A percentile compares a stretch with the other conserved stretches of the same genome.
These are phyloP conservation scores for Colletotrichum zoysiae DNA, from an alignment of 2,329 filamentous ascomycete species.

Conservation along the genomic window DNA sequence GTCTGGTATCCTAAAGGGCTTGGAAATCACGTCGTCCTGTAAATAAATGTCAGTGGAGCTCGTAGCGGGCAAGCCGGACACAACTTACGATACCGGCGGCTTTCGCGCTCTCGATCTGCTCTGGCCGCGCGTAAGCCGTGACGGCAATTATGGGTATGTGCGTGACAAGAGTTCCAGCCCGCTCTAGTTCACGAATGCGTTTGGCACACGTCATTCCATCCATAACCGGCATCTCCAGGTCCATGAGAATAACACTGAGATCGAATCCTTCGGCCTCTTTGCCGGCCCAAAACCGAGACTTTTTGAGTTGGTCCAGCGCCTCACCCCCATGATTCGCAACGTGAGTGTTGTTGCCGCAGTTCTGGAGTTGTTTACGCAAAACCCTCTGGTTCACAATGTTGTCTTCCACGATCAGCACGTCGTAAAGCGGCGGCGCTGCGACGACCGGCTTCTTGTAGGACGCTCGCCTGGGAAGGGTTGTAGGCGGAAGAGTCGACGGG, in stretches of 20 bases:
- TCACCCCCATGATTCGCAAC: constrained; percentile 76
- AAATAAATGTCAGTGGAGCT: constrained; percentile 8
- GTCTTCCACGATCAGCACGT: constrained; percentile 76
- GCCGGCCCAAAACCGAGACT: constrained; percentile 68
- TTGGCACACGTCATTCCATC: constrained; percentile 81
- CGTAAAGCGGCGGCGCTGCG: constrained; percentile 44
- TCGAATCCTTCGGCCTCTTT: constrained; percentile 62
- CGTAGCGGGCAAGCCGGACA: constrained; percentile 14
- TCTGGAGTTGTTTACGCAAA: constrained; percentile 71
- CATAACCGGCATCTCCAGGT: constrained; percentile 88
- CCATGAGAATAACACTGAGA: constrained; percentile 80
- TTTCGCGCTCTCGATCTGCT: constrained; percentile 79
- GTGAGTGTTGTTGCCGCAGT: constrained; percentile 70
- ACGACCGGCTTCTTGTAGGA: constrained; percentile 13
- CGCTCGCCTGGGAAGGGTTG: constrained; percentile 18
- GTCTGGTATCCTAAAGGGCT: constrained; percentile 83
- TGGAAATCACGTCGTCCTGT: constrained; percentile 81
- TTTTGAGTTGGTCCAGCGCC: constrained; percentile 68
- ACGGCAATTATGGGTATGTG: constrained; percentile 86
- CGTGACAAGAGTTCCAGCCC: constrained; percentile 68
- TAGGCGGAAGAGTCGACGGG: constrained; percentile 30
- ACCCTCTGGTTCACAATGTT: constrained; percentile 77
- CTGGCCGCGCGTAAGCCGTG: constrained; percentile 82
- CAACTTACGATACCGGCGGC: constrained; percentile 77
- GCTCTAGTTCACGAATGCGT: constrained; percentile 76